Evolutionary conservation across 352 stramenopile genomes (phyloP).

Genomic region (Phytophthora cactorum): DNA sequence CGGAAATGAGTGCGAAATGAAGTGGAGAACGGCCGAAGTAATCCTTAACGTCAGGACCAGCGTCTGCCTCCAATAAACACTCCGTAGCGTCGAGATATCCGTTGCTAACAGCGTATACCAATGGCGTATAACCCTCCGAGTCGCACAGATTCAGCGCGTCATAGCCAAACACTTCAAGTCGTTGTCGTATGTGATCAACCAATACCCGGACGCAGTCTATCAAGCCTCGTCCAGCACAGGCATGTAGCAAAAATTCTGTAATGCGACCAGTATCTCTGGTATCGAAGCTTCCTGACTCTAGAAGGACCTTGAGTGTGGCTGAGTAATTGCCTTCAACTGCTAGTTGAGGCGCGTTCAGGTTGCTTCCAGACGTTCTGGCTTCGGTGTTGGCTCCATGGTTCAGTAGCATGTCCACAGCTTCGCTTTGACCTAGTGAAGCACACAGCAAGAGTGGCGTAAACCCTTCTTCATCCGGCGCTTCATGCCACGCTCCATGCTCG

Average conservation of each 20-base stretch:
- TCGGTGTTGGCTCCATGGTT: conserved; percentile 70
- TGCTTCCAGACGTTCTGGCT: conserved; percentile 35
- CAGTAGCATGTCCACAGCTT: conserved; percentile 74
- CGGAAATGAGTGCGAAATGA: conserved; percentile 61
- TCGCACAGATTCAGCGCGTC: conserved; percentile 60
- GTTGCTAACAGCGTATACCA: conserved; percentile 82
- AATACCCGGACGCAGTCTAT: conserved; percentile 61
- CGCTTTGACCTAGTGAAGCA: conserved; percentile 58
- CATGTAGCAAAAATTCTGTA: conserved; percentile 66
- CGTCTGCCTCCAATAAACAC: conserved; percentile 63
- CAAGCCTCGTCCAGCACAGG: conserved; percentile 63
- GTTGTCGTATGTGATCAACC: conserved; percentile 51
- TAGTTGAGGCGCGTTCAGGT: conserved; percentile 59
- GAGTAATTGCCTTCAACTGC: conserved; percentile 70
- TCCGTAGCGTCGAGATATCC: conserved; percentile 52
- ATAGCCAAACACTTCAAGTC: conserved; percentile 33
- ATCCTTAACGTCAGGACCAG: conserved; percentile 64
- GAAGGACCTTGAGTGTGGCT: conserved; percentile 50
- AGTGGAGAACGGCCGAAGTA: conserved; percentile 71
- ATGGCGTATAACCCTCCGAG: conserved; percentile 75
- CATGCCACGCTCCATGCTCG: conserved; percentile 84
- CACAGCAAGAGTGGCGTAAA: conserved; percentile 73
- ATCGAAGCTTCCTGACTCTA: conserved; percentile 62
- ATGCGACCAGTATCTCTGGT: conserved; percentile 36
- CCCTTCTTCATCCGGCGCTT: conserved; percentile 65